Percentiles rank a stretch among this genome's conserved stretches.
Conservation (phyloP, 192 early-diverging fungal genomes). For the Piromyces finnis region DNA sequence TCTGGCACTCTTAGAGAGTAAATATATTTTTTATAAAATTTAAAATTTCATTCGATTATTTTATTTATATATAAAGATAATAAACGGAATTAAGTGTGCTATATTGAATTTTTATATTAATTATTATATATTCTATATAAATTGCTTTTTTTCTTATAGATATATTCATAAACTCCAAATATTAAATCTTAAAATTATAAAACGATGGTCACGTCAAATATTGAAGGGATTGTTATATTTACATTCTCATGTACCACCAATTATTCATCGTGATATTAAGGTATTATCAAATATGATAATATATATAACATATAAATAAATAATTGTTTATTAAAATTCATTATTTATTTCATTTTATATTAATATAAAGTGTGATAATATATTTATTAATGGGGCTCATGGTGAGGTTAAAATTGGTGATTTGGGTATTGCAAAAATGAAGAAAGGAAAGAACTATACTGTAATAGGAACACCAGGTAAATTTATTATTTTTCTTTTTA, state of each 20-base stretch:
- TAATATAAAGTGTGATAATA: constrained; percentile 35
- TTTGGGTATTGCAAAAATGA: constrained; percentile 56
- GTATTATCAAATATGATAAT: background rate
- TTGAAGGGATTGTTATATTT: constrained; percentile 61
- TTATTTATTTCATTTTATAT: too few relatives aligned
- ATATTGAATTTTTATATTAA: too few relatives aligned
- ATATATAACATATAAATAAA: too few relatives aligned
- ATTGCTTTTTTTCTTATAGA: background rate
- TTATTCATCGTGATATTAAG: constrained; percentile 46
- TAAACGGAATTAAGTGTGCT: too few relatives aligned
- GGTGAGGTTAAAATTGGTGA: constrained; percentile 80
- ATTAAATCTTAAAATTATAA: constrained; percentile 57
- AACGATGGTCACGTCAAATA: constrained; percentile 68
- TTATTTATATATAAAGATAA: too few relatives aligned
- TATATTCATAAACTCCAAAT: constrained; percentile 55
- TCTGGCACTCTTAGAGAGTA: constrained; percentile 67
- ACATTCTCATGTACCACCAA: constrained; percentile 56
- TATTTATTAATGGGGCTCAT: constrained; percentile 78
- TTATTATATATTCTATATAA: too few relatives aligned
- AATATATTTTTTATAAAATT: too few relatives aligned
- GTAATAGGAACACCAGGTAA: background rate
- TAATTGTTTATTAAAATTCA: too few relatives aligned
- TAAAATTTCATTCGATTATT: too few relatives aligned
- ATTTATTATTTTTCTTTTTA: background rate
- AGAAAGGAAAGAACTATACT: constrained; percentile 4